phyloP scores from a whole-genome alignment of 2,329 filamentous ascomycete species.

The Falciphora oryzae region DNA sequence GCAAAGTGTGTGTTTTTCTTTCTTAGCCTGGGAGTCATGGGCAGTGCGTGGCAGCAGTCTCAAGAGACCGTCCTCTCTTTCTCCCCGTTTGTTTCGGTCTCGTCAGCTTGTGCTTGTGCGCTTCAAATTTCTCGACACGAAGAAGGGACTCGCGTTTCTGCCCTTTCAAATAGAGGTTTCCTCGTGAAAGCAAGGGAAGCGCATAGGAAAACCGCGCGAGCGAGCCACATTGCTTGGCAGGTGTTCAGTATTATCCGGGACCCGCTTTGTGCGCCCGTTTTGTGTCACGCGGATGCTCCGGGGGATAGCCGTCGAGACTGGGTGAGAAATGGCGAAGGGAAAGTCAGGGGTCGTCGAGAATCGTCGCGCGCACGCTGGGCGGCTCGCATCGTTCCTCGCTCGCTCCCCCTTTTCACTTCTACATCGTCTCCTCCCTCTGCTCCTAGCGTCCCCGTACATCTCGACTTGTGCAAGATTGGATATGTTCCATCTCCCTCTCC shows the following conservation, averaged over 20 bases:
- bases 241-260: slow-evolving; percentile 1
- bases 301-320: background rate
- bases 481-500: background rate
- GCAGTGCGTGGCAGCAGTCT: background rate
- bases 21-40: background rate
- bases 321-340: background rate
- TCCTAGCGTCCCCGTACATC: background rate
- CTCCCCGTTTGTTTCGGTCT: background rate
- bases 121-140: background rate
- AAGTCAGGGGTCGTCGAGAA: background rate
- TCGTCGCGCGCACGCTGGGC: slow-evolving; percentile 1
- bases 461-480: background rate
- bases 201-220: background rate
- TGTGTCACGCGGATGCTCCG: background rate
- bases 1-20: background rate
- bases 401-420: background rate
- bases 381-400: slow-evolving; percentile 1
- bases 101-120: background rate
- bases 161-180: too few relatives aligned
- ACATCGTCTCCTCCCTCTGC: background rate
- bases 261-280: background rate
- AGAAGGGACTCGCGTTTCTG: too few relatives aligned
- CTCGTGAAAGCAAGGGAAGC: background rate
- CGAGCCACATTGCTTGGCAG: background rate
- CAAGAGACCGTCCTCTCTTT: background rate